Percentiles rank a stretch among this genome's conserved stretches.
These are phyloP conservation scores for Lactifluus volemus DNA, from an alignment of 768 basidiomycete genomes.

Conservation along the genomic window DNA sequence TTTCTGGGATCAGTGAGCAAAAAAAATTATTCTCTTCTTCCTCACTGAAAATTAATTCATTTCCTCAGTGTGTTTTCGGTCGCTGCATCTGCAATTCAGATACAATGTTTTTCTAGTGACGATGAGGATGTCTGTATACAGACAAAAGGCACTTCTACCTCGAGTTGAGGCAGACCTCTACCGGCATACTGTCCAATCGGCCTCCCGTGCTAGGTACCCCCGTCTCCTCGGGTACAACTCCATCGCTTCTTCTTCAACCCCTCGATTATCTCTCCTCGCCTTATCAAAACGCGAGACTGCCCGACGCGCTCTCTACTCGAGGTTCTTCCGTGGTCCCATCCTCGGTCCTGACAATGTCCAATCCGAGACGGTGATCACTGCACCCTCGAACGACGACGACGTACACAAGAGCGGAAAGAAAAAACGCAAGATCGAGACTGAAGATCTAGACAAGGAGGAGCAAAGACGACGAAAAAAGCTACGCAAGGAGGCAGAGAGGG, in stretches of 20 bases:
- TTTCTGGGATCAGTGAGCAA: conserved; percentile 94
- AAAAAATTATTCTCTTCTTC: background rate
- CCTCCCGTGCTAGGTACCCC: conserved; percentile 45
- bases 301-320: conserved; percentile 61
- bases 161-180: conserved; percentile 50
- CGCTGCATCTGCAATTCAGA: conserved; percentile 74
- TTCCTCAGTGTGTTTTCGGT: conserved; percentile 63
- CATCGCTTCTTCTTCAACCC: conserved; percentile 26
- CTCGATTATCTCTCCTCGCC: conserved; percentile 45
- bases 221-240: conserved; percentile 32
- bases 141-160: conserved; percentile 16
- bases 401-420: background rate
- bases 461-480: conserved; percentile 8
- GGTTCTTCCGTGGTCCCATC: conserved; percentile 73
- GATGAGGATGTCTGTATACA: conserved; percentile 29
- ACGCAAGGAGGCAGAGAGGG: conserved; percentile 18
- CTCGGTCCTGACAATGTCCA: conserved; percentile 40
- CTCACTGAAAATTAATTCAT: background rate
- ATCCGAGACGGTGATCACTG: background rate
- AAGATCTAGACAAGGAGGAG: conserved; percentile 7
- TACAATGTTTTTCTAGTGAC: conserved; percentile 47
- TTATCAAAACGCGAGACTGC: conserved; percentile 75
- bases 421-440: background rate
- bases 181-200: conserved; percentile 70
- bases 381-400: background rate